A percentile compares a stretch with the other conserved stretches of the same genome.
Evolutionary conservation across 176 grass and related monocot genomes (phyloP).

Genomic region (Themeda triandra): DNA sequence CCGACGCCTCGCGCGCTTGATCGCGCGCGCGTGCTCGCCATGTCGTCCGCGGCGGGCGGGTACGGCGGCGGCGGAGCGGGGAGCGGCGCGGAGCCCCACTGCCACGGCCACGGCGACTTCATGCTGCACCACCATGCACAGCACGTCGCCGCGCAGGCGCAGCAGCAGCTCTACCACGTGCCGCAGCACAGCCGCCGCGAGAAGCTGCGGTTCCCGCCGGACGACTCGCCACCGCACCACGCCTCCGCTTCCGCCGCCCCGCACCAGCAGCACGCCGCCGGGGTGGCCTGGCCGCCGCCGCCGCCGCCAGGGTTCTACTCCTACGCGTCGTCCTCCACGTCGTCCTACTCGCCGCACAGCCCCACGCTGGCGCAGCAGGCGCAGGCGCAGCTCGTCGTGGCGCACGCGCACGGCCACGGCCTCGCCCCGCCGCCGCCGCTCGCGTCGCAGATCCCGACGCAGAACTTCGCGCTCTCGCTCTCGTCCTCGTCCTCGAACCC

Average conservation of each 20-base stretch:
- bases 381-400: conserved; percentile 33
- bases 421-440: conserved; percentile 11
- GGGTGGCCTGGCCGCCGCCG: conserved; percentile 19
- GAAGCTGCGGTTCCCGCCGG: conserved; percentile 86
- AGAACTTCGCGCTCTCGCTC: conserved; percentile 64
- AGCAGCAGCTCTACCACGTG: conserved; percentile 83
- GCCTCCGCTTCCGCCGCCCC: neutral
- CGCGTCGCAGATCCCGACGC: conserved; percentile 46
- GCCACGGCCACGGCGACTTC: conserved; percentile 35
- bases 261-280: neutral
- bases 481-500: conserved; percentile 50
- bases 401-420: conserved; percentile 18
- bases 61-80: conserved; percentile 38
- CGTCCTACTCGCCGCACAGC: conserved; percentile 59
- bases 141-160: conserved; percentile 32
- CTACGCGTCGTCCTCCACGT: conserved; percentile 49
- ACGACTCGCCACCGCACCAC: conserved; percentile 27
- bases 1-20: neutral
- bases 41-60: conserved; percentile 67
- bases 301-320: conserved; percentile 36
- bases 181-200: conserved; percentile 92
- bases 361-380: conserved; percentile 32
- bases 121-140: conserved; percentile 61
- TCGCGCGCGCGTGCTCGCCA: neutral
- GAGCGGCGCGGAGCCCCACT: conserved; percentile 33